Conservation (phyloP, 495 filamentous ascomycete genomes). For the Aspergillus wentii region DNA sequence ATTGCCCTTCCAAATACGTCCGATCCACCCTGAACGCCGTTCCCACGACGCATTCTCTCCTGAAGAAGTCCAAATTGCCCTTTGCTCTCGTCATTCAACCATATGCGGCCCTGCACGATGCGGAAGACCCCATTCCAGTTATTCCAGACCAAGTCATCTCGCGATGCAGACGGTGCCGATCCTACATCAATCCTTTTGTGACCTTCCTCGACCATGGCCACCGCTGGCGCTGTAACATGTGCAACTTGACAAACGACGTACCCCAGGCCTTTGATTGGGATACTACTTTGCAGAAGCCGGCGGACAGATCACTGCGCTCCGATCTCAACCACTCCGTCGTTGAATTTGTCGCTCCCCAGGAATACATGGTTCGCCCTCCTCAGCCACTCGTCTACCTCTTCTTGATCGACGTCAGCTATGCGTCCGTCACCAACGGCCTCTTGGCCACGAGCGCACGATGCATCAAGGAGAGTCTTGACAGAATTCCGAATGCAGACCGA, state of each 20-base stretch:
- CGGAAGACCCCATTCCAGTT: conserved; percentile 84
- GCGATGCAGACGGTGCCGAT: conserved; percentile 87
- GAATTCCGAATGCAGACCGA: conserved; percentile 95
- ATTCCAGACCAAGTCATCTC: conserved; percentile 97
- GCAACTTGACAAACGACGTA: conserved; percentile 96
- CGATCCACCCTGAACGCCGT: conserved; percentile 92
- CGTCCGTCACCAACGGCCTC: conserved; percentile 87
- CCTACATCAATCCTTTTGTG: conserved; percentile 97
- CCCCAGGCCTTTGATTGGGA: conserved; percentile 99
- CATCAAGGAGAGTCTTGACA: conserved; percentile 90
- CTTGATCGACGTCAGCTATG: conserved; percentile 93
- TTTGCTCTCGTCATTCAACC: conserved; percentile 96
- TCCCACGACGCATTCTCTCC: conserved; percentile 81
- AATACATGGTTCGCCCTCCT: conserved; percentile 98
- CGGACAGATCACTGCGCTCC: conserved; percentile 82
- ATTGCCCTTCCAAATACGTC: conserved; percentile 91
- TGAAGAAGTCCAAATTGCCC: conserved; percentile 94
- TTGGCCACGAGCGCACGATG: conserved; percentile 89
- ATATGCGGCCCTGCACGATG: conserved; percentile 86
- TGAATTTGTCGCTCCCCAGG: conserved; percentile 95
- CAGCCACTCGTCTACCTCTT: conserved; percentile 98
- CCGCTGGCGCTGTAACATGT: conserved; percentile 99
- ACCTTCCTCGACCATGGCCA: conserved; percentile 96
- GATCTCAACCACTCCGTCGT: conserved; percentile 94
- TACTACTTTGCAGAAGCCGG: conserved; percentile 76